Base-by-base conservation (phyloP, 1,284 basidiomycete species). In the Porogramme epimiltina region DNA sequence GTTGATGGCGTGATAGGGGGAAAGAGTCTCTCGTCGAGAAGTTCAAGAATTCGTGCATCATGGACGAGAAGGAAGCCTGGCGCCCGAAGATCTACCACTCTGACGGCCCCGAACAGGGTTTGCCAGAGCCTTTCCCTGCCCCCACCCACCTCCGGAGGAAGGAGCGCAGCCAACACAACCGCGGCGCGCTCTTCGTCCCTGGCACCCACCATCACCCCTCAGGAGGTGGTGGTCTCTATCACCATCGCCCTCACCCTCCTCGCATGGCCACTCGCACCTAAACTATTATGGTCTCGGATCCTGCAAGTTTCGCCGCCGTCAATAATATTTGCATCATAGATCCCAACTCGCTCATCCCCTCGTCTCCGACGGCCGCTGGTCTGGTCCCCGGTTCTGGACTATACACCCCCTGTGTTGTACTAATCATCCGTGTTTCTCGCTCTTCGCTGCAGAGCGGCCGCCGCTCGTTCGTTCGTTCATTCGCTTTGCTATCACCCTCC, bases 1-100 rank as follows among this genome's bases (percentile, higher is more conserved):
- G 2, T 23, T 44, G 37, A 42, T 37, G 46, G 42, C 44, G 52
- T 45, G 47, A 19, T 63, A 89, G 89, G 73, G 91, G 91, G 36
- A 93, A 93, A 66, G 89, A 91, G 70, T 87, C 90, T 0, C 80
- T 91, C 37, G 82, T 93, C 43, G 89, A 91, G 68, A 91, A 89
- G 66, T 92, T 92, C 77, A 89, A 88, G 66, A 91, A 91, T 63
- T 91, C 89, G 3, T 84, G 82, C 51, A 87, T 91, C 59, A 91
- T 91, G 90, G 88, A 91, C 66, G 88, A 89, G 65, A 79, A 80
- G 37, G 85, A 88, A 62, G 77, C 81, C 5, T 93, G 90, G 84
- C 80, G 87, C 23, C 91, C 92, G 3, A 88, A 90, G 66, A 90
- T 93, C 53, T 94, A 91, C 70, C 85, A 85, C 65, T 90, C 89